A percentile compares a stretch with the other conserved stretches of the same genome.
These are phyloP conservation scores for Phlebiopsis gigantea DNA, from an alignment of 768 basidiomycete genomes.

Conservation along the genomic window DNA sequence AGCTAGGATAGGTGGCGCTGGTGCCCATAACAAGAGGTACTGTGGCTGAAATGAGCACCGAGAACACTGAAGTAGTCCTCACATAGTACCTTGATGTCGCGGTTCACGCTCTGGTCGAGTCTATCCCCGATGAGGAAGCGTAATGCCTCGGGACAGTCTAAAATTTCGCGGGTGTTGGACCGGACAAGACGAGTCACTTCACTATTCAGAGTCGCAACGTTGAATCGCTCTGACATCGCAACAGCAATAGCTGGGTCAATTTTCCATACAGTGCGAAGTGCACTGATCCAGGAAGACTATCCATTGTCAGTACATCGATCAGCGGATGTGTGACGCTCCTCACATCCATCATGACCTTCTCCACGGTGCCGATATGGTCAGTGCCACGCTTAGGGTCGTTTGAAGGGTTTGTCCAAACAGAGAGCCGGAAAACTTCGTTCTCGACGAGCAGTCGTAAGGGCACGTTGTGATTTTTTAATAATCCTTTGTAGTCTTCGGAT, in stretches of 20 bases:
- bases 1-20: conserved; percentile 80
- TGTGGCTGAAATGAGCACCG: conserved; percentile 26
- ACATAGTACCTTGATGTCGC: conserved; percentile 66
- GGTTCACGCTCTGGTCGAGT: conserved; percentile 48
- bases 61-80: neutral
- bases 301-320: conserved; percentile 6
- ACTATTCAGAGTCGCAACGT: conserved; percentile 50
- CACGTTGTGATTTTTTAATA: conserved; percentile 62
- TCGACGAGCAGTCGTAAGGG: conserved; percentile 84
- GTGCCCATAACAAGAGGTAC: conserved; percentile 86
- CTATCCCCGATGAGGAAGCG: conserved; percentile 72
- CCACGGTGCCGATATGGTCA: conserved; percentile 51
- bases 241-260: conserved; percentile 80
- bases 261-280: conserved; percentile 75
- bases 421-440: conserved; percentile 82
- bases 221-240: conserved; percentile 86
- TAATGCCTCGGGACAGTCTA: conserved; percentile 79
- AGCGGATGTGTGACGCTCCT: conserved; percentile 12
- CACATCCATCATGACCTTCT: conserved; percentile 63
- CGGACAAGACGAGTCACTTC: conserved; percentile 78
- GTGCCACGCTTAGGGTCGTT: conserved; percentile 67
- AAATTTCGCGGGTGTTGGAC: conserved; percentile 59
- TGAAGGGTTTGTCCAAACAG: conserved; percentile 86
- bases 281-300: conserved; percentile 60
- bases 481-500: conserved; percentile 46